Percentiles rank a stretch among this genome's conserved stretches.
Evolutionary conservation across 352 stramenopile species (phyloP).

Genomic region (Pythium oligandrum): DNA sequence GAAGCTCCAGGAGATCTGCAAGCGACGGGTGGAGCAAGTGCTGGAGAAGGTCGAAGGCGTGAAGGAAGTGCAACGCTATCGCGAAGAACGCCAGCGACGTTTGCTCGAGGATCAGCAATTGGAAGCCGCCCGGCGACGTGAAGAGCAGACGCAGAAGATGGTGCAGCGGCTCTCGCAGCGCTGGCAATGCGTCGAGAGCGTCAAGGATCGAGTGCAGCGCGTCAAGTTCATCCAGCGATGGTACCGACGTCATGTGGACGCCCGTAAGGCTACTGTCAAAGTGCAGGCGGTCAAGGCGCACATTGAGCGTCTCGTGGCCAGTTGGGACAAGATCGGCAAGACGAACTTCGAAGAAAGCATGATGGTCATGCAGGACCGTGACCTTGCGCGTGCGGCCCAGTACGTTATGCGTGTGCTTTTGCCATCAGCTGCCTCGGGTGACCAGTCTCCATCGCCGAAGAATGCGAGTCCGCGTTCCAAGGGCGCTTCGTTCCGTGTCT

Average conservation of each 20-base stretch:
- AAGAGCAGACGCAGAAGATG: conserved; percentile 47
- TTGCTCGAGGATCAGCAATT: conserved; percentile 42
- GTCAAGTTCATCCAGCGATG: conserved; percentile 77
- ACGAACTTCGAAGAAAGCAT: conserved; percentile 60
- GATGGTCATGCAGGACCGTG: conserved; percentile 48
- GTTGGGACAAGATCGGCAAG: conserved; percentile 34
- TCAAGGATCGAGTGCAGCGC: conserved; percentile 53
- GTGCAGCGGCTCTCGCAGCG: conserved; percentile 42
- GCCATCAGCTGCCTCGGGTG: conserved; percentile 7
- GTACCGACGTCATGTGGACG: conserved; percentile 48
- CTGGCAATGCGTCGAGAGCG: conserved; percentile 66
- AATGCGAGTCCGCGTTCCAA: conserved; percentile 19
- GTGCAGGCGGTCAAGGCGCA: conserved; percentile 31
- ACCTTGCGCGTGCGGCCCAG: conserved; percentile 46
- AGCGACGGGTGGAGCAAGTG: conserved; percentile 36
- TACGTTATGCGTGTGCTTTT: conserved; percentile 50
- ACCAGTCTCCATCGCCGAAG: conserved; percentile 7
- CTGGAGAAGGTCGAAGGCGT: conserved; percentile 50
- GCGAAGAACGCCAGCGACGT: conserved; percentile 28
- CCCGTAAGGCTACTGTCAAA: conserved; percentile 30
- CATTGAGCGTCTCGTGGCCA: conserved; percentile 32
- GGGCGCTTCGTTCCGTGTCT: conserved; percentile 43
- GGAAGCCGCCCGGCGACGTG: conserved; percentile 39
- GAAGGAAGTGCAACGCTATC: conserved; percentile 35
- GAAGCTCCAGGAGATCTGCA: conserved; percentile 40